Evolutionary conservation across 2,329 filamentous ascomycete genomes (phyloP).

Genomic region (Scedosporium apiospermum): DNA sequence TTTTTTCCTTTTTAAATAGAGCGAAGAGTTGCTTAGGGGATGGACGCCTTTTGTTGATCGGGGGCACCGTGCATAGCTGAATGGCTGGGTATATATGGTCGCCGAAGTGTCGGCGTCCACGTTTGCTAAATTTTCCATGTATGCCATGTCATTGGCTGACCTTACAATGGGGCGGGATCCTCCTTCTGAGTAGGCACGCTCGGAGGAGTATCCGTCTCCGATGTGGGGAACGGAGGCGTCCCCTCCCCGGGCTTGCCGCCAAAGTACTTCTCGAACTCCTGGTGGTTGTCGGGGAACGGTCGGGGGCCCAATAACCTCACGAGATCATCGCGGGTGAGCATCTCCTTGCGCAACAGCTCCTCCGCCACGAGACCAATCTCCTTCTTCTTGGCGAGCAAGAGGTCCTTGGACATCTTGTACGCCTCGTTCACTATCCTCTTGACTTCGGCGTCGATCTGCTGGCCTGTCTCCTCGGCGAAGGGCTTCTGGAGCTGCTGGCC

Average conservation of each 20-base stretch:
- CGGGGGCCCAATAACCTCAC: slow-evolving; percentile 76
- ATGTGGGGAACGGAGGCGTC: slow-evolving; percentile 48
- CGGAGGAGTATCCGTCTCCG: slow-evolving; percentile 27
- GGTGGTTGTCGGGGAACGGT: slow-evolving; percentile 70
- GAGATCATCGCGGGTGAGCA: slow-evolving; percentile 85
- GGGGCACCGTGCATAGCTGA: too few relatives aligned
- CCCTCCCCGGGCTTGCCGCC: slow-evolving; percentile 43
- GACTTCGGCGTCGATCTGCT: slow-evolving; percentile 86
- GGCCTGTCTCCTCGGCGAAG: slow-evolving; percentile 88
- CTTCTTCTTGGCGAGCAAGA: slow-evolving; percentile 76
- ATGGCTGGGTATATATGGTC: too few relatives aligned
- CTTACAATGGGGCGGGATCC: slow-evolving; percentile 1
- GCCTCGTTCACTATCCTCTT: slow-evolving; percentile 85
- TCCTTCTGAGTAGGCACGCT: slow-evolving; percentile 6
- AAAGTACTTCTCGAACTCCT: slow-evolving; percentile 95
- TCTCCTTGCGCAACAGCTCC: slow-evolving; percentile 85
- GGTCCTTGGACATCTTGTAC: slow-evolving; percentile 78
- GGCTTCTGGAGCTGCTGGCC: slow-evolving; percentile 83
- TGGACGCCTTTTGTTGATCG: too few relatives aligned
- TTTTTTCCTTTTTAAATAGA: too few relatives aligned
- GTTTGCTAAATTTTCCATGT: background rate
- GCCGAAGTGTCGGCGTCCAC: too few relatives aligned
- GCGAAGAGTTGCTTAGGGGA: too few relatives aligned
- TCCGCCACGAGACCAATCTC: slow-evolving; percentile 87
- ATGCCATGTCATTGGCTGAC: background rate